These are phyloP conservation scores for Aphanocladium album DNA, from an alignment of 2,329 filamentous ascomycete genomes.

Conservation along the genomic window DNA sequence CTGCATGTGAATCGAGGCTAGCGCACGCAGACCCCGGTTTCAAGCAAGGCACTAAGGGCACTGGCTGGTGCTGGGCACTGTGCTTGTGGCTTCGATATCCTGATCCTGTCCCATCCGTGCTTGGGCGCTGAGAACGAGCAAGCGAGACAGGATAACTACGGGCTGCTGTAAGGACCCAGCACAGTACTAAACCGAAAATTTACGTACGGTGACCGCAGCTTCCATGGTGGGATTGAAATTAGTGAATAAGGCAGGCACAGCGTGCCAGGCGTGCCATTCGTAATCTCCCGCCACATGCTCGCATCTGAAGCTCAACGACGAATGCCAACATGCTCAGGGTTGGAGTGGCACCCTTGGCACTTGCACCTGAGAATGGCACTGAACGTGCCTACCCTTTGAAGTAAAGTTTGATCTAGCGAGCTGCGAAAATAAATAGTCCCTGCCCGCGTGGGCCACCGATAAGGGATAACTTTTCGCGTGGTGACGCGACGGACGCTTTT, in stretches of 20 bases:
- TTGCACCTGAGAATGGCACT: background rate
- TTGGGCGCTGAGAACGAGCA: background rate
- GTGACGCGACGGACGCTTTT: background rate
- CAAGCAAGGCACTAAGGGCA: background rate
- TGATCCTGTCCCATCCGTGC: background rate
- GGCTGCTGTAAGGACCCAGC: background rate
- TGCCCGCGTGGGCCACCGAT: background rate
- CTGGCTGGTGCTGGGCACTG: background rate
- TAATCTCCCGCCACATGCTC: conserved; percentile 5
- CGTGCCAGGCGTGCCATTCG: background rate
- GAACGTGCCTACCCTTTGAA: background rate
- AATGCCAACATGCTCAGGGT: background rate
- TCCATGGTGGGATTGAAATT: background rate
- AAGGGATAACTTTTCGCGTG: conserved; percentile 1
- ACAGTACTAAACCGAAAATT: background rate
- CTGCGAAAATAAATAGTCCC: background rate
- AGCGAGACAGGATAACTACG: background rate
- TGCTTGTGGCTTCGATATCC: conserved; percentile 6
- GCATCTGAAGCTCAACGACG: background rate
- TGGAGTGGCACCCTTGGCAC: background rate
- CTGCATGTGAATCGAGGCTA: conserved; percentile 8
- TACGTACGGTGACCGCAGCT: background rate
- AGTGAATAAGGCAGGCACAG: background rate
- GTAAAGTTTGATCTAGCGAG: conserved; percentile 5
- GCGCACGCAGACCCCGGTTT: background rate